A percentile compares a stretch with the other conserved stretches of the same genome.
Evolutionary conservation across 306 rosid genomes (phyloP).

Genomic region (Cucurbita ficifolia): DNA sequence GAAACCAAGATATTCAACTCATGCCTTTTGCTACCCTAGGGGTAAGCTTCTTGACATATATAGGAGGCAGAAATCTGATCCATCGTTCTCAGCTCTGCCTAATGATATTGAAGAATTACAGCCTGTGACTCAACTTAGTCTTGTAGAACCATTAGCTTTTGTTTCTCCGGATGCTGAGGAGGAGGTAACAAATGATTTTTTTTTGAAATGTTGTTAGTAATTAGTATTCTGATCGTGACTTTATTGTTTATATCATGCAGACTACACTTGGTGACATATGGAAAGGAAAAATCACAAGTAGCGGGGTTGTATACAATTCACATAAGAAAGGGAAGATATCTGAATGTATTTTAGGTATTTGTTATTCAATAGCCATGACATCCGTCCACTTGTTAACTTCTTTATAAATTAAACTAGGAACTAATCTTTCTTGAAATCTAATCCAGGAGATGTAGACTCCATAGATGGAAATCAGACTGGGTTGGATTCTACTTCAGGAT

Average conservation of each 20-base stretch:
- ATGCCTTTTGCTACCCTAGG: conserved; percentile 37
- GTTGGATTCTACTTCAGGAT: conserved; percentile 6
- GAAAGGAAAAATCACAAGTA: conserved; percentile 38
- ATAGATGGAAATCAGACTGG: conserved; percentile 14
- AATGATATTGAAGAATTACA: conserved; percentile 31
- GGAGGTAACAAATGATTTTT: conserved; percentile 20
- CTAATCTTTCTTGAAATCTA: conserved; percentile 9
- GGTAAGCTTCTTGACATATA: conserved; percentile 51
- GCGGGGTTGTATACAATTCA: conserved; percentile 26
- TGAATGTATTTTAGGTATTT: conserved; percentile 26
- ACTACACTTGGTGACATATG: conserved; percentile 28
- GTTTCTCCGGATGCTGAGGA: conserved; percentile 35
- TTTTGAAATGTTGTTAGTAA: neutral
- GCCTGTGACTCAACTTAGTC: conserved; percentile 19
- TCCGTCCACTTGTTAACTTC: neutral
- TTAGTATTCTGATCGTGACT: neutral
- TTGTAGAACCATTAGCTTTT: conserved; percentile 42
- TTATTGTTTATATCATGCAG: conserved; percentile 13
- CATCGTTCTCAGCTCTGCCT: conserved; percentile 19
- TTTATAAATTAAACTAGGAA: neutral
- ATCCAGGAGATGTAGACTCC: conserved; percentile 17
- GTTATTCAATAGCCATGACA: neutral
- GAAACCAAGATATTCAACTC: conserved; percentile 17
- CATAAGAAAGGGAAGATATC: conserved; percentile 19
- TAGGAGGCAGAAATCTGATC: conserved; percentile 24